Conservation (phyloP, 495 filamentous ascomycete genomes). For the Xylaria grammica region DNA sequence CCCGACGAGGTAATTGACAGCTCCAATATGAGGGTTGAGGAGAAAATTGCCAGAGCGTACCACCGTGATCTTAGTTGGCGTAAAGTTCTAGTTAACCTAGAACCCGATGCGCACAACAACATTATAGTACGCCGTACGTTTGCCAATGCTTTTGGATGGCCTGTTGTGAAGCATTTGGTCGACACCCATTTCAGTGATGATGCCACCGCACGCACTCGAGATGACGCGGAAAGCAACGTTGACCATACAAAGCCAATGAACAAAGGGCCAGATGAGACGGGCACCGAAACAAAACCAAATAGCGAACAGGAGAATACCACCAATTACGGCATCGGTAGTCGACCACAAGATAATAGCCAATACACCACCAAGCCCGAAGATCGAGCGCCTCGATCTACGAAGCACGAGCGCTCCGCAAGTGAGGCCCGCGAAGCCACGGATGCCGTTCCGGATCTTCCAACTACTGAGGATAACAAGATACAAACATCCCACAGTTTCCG, state of each 20-base stretch:
- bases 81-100: slow-evolving; percentile 92
- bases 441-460: slow-evolving; percentile 41
- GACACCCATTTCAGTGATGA: slow-evolving; percentile 88
- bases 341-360: background rate
- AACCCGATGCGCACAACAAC: slow-evolving; percentile 98
- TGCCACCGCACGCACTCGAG: slow-evolving; percentile 61
- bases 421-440: slow-evolving; percentile 47
- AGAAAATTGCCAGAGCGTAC: slow-evolving; percentile 96
- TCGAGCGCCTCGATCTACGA: slow-evolving; percentile 1
- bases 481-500: slow-evolving; percentile 32
- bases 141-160: slow-evolving; percentile 97
- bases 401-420: slow-evolving; percentile 40
- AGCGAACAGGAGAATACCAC: background rate
- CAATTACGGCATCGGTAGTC: background rate
- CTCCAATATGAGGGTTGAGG: slow-evolving; percentile 83
- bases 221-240: slow-evolving; percentile 51
- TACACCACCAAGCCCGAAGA: slow-evolving; percentile 2
- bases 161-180: slow-evolving; percentile 89
- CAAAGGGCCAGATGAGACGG: slow-evolving; percentile 43
- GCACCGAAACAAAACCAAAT: slow-evolving; percentile 40
- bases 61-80: slow-evolving; percentile 90
- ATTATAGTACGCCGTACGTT: slow-evolving; percentile 96
- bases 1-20: slow-evolving; percentile 55
- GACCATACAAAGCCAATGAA: slow-evolving; percentile 49
- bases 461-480: slow-evolving; percentile 20